Base-by-base conservation (phyloP, 176 grass and related monocot species). In the Ensete glaucum region DNA sequence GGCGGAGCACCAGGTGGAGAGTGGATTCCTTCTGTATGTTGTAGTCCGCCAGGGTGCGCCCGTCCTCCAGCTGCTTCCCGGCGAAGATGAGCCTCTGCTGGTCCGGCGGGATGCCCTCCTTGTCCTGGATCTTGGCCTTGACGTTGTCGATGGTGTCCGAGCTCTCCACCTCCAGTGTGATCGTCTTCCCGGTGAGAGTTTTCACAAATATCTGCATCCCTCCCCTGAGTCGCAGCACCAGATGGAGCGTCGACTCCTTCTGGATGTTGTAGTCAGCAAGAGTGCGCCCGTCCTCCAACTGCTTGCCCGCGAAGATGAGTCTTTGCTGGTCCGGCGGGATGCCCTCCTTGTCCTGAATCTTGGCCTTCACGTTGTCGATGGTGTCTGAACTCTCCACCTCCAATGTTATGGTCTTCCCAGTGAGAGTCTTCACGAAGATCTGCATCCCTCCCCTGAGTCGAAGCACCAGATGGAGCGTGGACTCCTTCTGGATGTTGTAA, bases 401-500 rank as follows among this genome's bases (percentile, higher is more conserved):
- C 13, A 69, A 13, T 14, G 67, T 69, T 1, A 75, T 75, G 8
- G 73, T 75, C 22, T 75, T 75, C 8, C 73, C 73, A 1, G 73
- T 75, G 2, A 75, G 73, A 3, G 73, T 75, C 54, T 75, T 75
- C 0, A 75, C 73, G 54, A 75, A 75, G 23, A 75, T 75, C 25
- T 75, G 73, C 73, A 75, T 75, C 1, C 73, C 73, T 0, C 73
- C 73, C 1, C 73, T 15, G 25, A 75, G 73, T 0, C 73, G 24
- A 8, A 75, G 73, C 0, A 91, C 89, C 1, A 88, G 71, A 4
- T 91, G 85, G 1, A 91, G 83, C 23, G 83, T 88, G 1, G 81
- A 86, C 72, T 92, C 86, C 50, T 92, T 89, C 19, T 87, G 84
- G 23, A 93, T 93, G 69, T 92, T 92, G 70, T 92, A 92, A 19